Base-by-base conservation (phyloP, 139 green algal genomes). In the Auxenochlorella pyrenoidosa region DNA sequence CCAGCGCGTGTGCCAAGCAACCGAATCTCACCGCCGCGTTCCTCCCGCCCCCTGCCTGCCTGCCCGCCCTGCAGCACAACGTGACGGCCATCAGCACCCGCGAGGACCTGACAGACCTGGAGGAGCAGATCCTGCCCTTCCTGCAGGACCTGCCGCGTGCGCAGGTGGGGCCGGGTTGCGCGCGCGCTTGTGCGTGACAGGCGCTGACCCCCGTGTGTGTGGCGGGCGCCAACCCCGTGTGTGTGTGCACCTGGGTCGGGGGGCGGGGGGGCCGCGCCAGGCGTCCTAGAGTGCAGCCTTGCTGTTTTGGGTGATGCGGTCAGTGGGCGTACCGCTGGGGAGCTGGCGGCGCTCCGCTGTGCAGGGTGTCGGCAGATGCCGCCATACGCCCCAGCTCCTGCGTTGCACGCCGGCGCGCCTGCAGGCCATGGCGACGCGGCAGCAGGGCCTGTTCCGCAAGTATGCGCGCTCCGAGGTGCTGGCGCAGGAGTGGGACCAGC, bases 21-120 rank as follows among this genome's bases (percentile, higher is more conserved):
- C 66, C 68, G 3, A 5, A 22, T 75, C 32, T 41, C 18, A 1
- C 68, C 16, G 13, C 4, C 66, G 13, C 30, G 30, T 38, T 40
- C 68, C 10, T n/a, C n/a, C 68, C n/a, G n/a, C 41, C 24, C n/a
- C 40, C 13, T 76, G 13, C 34, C 34, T 47, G 63, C 5, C 28
- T n/a, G n/a, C n/a, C n/a, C n/a, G n/a, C n/a, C n/a, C n/a, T 81
- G 80, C 80, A 86, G 82, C 43, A 78, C 66, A 79, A 79, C 43
- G 82, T 68, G 66, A 86, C 82, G 5, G 82, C 66, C 66, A 79
- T 86, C 65, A 86, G n/a, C n/a, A 71, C 71, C 6, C 51, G 51
- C 19, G 82, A 86, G 44, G 82, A 86, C 66, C 44, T 86, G 30
- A 40, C 32, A 6, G 82, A 86, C n/a, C 68, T 86, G 82, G 82